Percentiles rank a stretch among this genome's conserved stretches.
These are phyloP conservation scores for Taphrina populina DNA, from an alignment of 1,139 yeast genomes.

Conservation along the genomic window DNA sequence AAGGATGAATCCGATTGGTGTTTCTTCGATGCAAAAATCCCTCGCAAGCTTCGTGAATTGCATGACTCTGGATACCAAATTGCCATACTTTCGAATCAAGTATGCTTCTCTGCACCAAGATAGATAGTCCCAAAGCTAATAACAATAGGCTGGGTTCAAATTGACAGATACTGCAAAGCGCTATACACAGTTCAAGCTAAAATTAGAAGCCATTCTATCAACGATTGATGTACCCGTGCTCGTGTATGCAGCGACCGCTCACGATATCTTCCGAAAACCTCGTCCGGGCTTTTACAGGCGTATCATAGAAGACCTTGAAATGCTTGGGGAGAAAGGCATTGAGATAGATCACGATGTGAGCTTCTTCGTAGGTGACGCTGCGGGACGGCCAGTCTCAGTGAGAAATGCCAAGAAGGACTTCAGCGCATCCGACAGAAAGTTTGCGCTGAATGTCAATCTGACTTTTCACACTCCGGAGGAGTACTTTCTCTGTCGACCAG, in stretches of 20 bases:
- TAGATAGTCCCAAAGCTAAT: slow-evolving; percentile 43
- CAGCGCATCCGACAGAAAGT: slow-evolving; percentile 70
- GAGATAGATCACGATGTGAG: slow-evolving; percentile 49
- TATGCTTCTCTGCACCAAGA: slow-evolving; percentile 49
- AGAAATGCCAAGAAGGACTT: slow-evolving; percentile 43
- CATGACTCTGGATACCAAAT: slow-evolving; percentile 42
- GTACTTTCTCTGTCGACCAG: slow-evolving; percentile 41
- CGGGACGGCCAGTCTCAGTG: slow-evolving; percentile 68
- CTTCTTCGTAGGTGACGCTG: slow-evolving; percentile 93
- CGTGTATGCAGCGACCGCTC: slow-evolving; percentile 57
- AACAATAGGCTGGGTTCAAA: slow-evolving; percentile 15
- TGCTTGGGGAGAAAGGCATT: slow-evolving; percentile 34
- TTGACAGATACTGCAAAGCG: slow-evolving; percentile 49
- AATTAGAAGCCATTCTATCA: slow-evolving; percentile 36
- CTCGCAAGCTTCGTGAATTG: slow-evolving; percentile 43
- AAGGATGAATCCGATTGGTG: slow-evolving; percentile 66
- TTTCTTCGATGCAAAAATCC: slow-evolving; percentile 52
- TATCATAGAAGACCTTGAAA: slow-evolving; percentile 48
- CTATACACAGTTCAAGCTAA: slow-evolving; percentile 47
- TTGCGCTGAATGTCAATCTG: slow-evolving; percentile 61
- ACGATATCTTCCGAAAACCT: slow-evolving; percentile 65
- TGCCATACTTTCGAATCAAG: slow-evolving; percentile 85
- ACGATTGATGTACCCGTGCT: slow-evolving; percentile 48
- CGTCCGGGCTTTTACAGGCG: slow-evolving; percentile 66
- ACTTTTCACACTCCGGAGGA: slow-evolving; percentile 71